These are phyloP conservation scores for Serendipita sp. DNA, from an alignment of 768 basidiomycete genomes.

Conservation along the genomic window DNA sequence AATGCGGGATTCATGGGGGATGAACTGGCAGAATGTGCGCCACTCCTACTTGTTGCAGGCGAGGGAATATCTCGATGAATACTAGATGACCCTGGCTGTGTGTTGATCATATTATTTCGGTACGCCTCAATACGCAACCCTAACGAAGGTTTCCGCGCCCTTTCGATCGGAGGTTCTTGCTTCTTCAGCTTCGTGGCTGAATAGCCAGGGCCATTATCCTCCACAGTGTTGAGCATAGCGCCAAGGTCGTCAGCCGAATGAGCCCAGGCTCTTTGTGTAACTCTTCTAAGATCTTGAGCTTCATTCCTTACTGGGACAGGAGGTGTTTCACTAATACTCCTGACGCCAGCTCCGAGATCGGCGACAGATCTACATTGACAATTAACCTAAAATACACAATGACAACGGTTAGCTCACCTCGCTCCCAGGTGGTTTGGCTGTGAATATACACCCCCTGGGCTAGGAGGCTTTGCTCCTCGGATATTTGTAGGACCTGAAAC, in stretches of 20 bases:
- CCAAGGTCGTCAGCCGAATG: constrained; percentile 4
- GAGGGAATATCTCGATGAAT: not conserved
- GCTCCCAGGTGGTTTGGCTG: not conserved
- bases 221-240: not conserved
- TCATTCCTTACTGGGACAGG: not conserved
- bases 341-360: not conserved
- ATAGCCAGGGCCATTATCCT: not conserved
- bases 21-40: not conserved
- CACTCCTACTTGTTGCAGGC: not conserved
- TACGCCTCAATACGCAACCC: not conserved
- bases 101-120: not conserved
- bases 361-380: not conserved
- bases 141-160: constrained; percentile 1
- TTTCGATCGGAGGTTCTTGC: constrained; percentile 1
- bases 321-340: constrained; percentile 1
- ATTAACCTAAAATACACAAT: not conserved
- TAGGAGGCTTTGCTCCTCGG: not conserved
- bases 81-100: not conserved
- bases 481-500: not conserved
- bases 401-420: not conserved
- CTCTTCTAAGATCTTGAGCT: not conserved
- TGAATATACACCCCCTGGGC: not conserved
- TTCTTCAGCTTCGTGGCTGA: not conserved
- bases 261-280: not conserved
- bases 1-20: not conserved